phyloP scores from a whole-genome alignment of 2,329 filamentous ascomycete species.

The Calycina marina region DNA sequence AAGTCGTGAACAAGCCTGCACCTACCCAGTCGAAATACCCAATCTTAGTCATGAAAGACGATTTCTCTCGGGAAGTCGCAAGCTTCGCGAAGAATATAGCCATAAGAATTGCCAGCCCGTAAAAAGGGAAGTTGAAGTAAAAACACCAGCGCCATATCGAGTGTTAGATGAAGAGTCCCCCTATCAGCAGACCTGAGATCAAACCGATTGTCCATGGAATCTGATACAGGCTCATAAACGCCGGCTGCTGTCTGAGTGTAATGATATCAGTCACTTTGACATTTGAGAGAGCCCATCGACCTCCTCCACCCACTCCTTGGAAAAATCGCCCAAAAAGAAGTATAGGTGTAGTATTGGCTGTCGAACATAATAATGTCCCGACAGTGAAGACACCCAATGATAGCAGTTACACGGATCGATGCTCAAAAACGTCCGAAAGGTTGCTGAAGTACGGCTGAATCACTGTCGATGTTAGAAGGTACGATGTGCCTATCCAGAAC shows the following conservation, averaged over 20 bases:
- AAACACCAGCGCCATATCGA: not conserved
- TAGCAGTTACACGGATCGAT: slow-evolving; percentile 44
- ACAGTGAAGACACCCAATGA: slow-evolving; percentile 40
- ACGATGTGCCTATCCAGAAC: slow-evolving; percentile 40
- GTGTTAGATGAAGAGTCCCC: slow-evolving; percentile 1
- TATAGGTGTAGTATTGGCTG: not conserved
- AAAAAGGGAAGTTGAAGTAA: no score
- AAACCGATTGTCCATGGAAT: slow-evolving; percentile 9
- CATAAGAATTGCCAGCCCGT: no score
- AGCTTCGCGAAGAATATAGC: no score
- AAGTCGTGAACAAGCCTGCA: no score
- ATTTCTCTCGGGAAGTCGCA: no score
- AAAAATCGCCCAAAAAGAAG: slow-evolving; percentile 22
- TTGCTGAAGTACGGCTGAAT: slow-evolving; percentile 32
- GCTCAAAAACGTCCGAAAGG: slow-evolving; percentile 44
- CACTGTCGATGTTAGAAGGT: slow-evolving; percentile 32
- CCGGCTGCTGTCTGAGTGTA: slow-evolving; percentile 24
- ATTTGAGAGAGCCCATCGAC: slow-evolving; percentile 28
- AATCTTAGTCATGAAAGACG: no score
- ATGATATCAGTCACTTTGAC: slow-evolving; percentile 30
- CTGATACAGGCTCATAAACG: slow-evolving; percentile 21
- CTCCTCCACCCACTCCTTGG: slow-evolving; percentile 33
- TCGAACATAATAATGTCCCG: not conserved
- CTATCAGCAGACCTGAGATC: slow-evolving; percentile 16
- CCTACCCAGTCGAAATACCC: no score